phyloP scores from a whole-genome alignment of 2,329 filamentous ascomycete genomes.

The Elsinoe arachidis region DNA sequence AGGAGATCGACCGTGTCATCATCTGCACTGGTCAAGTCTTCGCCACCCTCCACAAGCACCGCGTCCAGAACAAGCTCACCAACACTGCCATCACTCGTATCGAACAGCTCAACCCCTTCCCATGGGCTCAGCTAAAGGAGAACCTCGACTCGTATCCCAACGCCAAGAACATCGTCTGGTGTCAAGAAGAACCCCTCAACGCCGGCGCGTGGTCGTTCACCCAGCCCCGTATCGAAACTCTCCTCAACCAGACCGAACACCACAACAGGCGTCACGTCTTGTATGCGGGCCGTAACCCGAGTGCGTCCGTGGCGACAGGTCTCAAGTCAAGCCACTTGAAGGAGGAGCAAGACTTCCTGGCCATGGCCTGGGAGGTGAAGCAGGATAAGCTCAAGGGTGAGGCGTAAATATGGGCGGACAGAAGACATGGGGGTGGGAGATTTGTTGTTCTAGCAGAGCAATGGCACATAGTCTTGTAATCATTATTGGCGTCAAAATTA shows the following conservation, averaged over 20 bases:
- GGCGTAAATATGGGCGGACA: slow-evolving; percentile 15
- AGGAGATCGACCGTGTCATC: slow-evolving; percentile 88
- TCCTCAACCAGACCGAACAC: slow-evolving; percentile 85
- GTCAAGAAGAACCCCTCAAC: slow-evolving; percentile 95
- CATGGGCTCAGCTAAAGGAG: slow-evolving; percentile 92
- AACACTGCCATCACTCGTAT: slow-evolving; percentile 90
- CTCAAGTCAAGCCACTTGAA: slow-evolving; percentile 79
- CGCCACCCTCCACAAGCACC: slow-evolving; percentile 81
- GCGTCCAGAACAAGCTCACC: slow-evolving; percentile 74
- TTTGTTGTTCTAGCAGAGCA: slow-evolving; percentile 5
- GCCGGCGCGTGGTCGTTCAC: slow-evolving; percentile 94
- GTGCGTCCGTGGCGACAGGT: slow-evolving; percentile 87
- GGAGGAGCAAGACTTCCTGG: slow-evolving; percentile 80
- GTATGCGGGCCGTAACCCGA: slow-evolving; percentile 91
- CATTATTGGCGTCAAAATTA: neutral
- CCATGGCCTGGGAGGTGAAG: slow-evolving; percentile 54
- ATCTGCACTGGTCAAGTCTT: slow-evolving; percentile 95
- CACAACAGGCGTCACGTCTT: slow-evolving; percentile 93
- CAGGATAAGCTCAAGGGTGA: slow-evolving; percentile 60
- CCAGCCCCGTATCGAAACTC: slow-evolving; percentile 94
- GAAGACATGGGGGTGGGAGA: neutral
- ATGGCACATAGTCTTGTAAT: slow-evolving; percentile 11
- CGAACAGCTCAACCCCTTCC: slow-evolving; percentile 98
- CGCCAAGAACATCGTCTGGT: slow-evolving; percentile 94
- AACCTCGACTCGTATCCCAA: slow-evolving; percentile 97